Evolutionary conservation across 768 basidiomycete species (phyloP).

Genomic region (Crucibulum laeve): DNA sequence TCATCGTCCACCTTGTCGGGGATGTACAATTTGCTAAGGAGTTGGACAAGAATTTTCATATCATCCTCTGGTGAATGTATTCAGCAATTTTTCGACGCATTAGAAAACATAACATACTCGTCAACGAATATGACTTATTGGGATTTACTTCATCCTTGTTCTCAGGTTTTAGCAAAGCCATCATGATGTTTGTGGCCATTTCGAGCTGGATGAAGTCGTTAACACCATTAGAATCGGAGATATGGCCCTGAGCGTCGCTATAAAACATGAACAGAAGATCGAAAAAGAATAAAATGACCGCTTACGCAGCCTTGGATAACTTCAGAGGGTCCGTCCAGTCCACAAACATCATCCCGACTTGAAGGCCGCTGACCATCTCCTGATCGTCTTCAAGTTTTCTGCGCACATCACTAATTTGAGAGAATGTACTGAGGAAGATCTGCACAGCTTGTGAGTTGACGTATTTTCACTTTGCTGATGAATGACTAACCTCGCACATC

Average conservation of each 20-base stretch:
- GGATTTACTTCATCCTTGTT: background rate
- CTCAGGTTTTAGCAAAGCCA: background rate
- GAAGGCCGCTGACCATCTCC: conserved; percentile 59
- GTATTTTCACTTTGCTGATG: background rate
- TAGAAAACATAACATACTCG: conserved; percentile 44
- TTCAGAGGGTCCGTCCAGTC: conserved; percentile 86
- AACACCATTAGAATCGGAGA: conserved; percentile 15
- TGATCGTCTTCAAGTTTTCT: conserved; percentile 59
- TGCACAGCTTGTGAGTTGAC: conserved; percentile 31
- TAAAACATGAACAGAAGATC: background rate
- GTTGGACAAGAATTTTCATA: conserved; percentile 59
- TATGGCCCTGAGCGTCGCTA: conserved; percentile 10
- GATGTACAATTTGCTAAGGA: conserved; percentile 61
- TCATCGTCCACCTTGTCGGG: conserved; percentile 70
- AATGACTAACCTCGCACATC: conserved; percentile 43
- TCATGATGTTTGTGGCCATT: conserved; percentile 43
- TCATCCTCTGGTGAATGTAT: conserved; percentile 51
- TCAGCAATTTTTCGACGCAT: conserved; percentile 30
- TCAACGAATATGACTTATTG: conserved; percentile 22
- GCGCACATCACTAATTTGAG: conserved; percentile 36
- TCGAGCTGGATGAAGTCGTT: conserved; percentile 35
- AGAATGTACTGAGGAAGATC: conserved; percentile 53
- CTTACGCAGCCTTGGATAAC: conserved; percentile 34
- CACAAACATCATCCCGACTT: conserved; percentile 66
- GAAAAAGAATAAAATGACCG: conserved; percentile 1